Conservation (phyloP, 2,329 filamentous ascomycete species). For the Pyricularia sp. region DNA sequence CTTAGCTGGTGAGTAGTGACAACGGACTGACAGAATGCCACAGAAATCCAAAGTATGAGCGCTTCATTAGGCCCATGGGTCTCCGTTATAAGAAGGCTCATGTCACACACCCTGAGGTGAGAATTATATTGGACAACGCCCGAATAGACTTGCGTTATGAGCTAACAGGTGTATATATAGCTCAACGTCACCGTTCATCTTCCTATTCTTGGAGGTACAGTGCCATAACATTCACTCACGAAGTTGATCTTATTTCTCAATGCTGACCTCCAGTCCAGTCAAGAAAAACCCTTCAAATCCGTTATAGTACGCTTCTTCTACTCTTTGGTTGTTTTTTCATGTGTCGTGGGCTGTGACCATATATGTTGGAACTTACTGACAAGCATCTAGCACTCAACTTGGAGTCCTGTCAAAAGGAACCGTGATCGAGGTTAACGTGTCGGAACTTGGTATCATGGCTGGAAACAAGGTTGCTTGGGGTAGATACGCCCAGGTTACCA, state of each 20-base stretch:
- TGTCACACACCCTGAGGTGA: slow-evolving; percentile 35
- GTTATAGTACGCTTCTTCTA: slow-evolving; percentile 44
- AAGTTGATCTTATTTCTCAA: slow-evolving; percentile 10
- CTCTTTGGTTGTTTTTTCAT: slow-evolving; percentile 68
- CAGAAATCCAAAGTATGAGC: slow-evolving; percentile 17
- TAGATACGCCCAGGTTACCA: slow-evolving; percentile 5
- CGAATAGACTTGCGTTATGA: background rate
- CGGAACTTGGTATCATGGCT: slow-evolving; percentile 67
- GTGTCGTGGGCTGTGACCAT: slow-evolving; percentile 30
- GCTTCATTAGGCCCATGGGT: slow-evolving; percentile 68
- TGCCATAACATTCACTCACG: slow-evolving; percentile 37
- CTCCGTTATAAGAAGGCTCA: slow-evolving; percentile 72
- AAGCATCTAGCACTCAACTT: slow-evolving; percentile 56
- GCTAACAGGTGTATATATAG: background rate
- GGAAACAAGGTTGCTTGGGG: slow-evolving; percentile 6
- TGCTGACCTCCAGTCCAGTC: slow-evolving; percentile 37
- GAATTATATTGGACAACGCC: background rate
- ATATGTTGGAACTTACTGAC: background rate
- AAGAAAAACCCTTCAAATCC: slow-evolving; percentile 80
- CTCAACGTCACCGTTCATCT: slow-evolving; percentile 63
- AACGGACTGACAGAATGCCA: background rate
- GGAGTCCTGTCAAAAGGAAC: slow-evolving; percentile 80
- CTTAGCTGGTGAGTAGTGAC: background rate
- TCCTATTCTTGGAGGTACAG: slow-evolving; percentile 56
- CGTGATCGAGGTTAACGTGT: slow-evolving; percentile 82